These are phyloP conservation scores for Cryptomeria japonica DNA, from an alignment of 75 land plant genomes.

Conservation along the genomic window DNA sequence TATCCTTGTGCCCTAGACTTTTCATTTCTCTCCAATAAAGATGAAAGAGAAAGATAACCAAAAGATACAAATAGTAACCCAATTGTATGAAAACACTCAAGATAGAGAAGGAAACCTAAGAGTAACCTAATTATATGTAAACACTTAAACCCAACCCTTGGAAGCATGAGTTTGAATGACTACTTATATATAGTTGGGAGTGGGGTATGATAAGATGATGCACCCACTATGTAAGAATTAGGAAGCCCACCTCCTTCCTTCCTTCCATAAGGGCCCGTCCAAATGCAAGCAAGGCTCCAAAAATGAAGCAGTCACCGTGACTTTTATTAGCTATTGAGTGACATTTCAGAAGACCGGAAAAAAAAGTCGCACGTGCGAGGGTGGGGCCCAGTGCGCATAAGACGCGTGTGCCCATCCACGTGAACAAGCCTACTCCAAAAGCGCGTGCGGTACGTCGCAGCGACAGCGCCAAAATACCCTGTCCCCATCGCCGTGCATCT, in stretches of 20 bases:
- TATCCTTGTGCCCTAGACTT: too few relatives aligned
- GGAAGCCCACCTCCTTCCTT: not conserved
- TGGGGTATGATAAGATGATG: not conserved
- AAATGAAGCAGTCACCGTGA: not conserved
- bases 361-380: not conserved
- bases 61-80: too few relatives aligned
- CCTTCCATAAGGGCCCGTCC: not conserved
- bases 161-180: too few relatives aligned
- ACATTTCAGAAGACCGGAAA: not conserved
- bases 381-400: not conserved
- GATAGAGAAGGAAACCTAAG: too few relatives aligned
- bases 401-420: constrained; percentile 1
- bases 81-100: too few relatives aligned
- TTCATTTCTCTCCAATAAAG: too few relatives aligned
- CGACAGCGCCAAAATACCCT: not conserved
- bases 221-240: not conserved
- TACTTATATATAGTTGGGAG: not conserved
- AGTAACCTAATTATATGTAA: too few relatives aligned
- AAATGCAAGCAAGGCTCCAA: not conserved
- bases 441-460: not conserved
- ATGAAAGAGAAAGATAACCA: too few relatives aligned
- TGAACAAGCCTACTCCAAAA: not conserved
- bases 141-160: too few relatives aligned
- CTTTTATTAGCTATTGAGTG: not conserved
- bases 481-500: constrained; percentile 1